A percentile compares a stretch with the other conserved stretches of the same genome.
Evolutionary conservation across 1,284 basidiomycete species (phyloP).

Genomic region (Tylopilus sp.): DNA sequence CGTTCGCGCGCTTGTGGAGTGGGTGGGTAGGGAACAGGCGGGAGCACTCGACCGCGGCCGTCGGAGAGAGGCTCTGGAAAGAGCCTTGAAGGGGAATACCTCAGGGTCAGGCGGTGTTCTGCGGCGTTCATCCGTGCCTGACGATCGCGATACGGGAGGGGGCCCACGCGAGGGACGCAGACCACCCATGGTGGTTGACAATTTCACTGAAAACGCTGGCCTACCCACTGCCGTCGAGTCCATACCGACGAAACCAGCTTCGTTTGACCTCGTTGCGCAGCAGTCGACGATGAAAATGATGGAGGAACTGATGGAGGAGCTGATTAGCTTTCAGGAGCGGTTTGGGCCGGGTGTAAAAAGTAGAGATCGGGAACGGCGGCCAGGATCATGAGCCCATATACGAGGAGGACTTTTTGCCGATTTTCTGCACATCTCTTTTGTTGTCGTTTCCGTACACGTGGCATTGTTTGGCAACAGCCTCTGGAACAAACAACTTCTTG

Average conservation of each 20-base stretch:
- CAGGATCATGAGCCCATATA: constrained; percentile 34
- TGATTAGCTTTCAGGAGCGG: constrained; percentile 81
- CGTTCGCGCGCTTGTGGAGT: constrained; percentile 86
- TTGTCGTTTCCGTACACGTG: constrained; percentile 16
- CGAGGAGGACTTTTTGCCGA: not conserved
- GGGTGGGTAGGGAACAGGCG: constrained; percentile 81
- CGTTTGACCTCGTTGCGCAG: constrained; percentile 11
- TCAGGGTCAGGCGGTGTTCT: constrained; percentile 8
- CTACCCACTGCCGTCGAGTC: constrained; percentile 9
- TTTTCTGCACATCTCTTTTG: constrained; percentile 17
- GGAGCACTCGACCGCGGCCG: constrained; percentile 69
- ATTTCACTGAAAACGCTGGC: not conserved
- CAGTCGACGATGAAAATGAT: constrained; percentile 69
- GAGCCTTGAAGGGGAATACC: constrained; percentile 41
- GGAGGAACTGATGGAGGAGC: constrained; percentile 83
- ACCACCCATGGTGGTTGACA: constrained; percentile 30
- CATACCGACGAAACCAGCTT: constrained; percentile 4
- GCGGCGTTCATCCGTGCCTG: constrained; percentile 7
- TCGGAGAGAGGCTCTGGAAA: constrained; percentile 62
- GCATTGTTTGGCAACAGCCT: constrained; percentile 29
- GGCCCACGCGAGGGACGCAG: constrained; percentile 12
- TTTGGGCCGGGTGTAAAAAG: constrained; percentile 62
- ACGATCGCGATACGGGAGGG: constrained; percentile 17
- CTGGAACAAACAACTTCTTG: constrained; percentile 24
- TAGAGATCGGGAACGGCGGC: constrained; percentile 52